A percentile compares a stretch with the other conserved stretches of the same genome.
Evolutionary conservation across 805 yeast genomes (phyloP).

Genomic region (Wickerhamiella australiensis): DNA sequence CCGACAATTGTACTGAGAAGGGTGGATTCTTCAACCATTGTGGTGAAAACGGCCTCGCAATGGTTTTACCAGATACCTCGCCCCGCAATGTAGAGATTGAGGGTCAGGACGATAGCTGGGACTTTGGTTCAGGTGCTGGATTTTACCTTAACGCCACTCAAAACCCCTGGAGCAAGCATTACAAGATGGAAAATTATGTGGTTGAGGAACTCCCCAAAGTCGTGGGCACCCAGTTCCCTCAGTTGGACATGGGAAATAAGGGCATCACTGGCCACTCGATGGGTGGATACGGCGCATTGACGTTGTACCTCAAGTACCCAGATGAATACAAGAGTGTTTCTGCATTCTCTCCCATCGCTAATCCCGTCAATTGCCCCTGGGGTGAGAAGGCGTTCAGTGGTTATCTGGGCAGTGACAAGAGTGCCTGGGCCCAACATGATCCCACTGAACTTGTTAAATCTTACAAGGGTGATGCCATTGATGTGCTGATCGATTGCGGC

Average conservation of each 20-base stretch:
- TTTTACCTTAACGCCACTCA: conserved; percentile 79
- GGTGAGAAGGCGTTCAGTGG: conserved; percentile 73
- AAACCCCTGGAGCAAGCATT: conserved; percentile 58
- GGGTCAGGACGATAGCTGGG: conserved; percentile 78
- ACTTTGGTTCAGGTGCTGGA: conserved; percentile 92
- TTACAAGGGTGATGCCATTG: conserved; percentile 42
- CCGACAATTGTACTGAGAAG: conserved; percentile 87
- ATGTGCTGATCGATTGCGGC: conserved; percentile 77
- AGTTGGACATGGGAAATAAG: conserved; percentile 45
- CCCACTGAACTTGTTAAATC: conserved; percentile 62
- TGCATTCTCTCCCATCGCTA: conserved; percentile 83
- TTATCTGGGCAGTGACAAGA: conserved; percentile 52
- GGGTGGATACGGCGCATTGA: conserved; percentile 94
- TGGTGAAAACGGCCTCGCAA: conserved; percentile 67
- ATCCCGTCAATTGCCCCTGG: conserved; percentile 74
- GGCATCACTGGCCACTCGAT: conserved; percentile 94
- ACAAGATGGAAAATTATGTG: conserved; percentile 78
- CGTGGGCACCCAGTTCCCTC: conserved; percentile 33
- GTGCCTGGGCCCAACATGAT: conserved; percentile 62
- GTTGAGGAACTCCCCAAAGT: conserved; percentile 54
- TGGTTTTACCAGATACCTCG: conserved; percentile 93
- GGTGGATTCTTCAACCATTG: conserved; percentile 65
- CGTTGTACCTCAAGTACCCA: conserved; percentile 55
- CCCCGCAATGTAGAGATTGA: conserved; percentile 72
- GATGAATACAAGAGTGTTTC: conserved; percentile 64